These are phyloP conservation scores for Stellera chamaejasme DNA, from an alignment of 345 rosid species.

Conservation along the genomic window DNA sequence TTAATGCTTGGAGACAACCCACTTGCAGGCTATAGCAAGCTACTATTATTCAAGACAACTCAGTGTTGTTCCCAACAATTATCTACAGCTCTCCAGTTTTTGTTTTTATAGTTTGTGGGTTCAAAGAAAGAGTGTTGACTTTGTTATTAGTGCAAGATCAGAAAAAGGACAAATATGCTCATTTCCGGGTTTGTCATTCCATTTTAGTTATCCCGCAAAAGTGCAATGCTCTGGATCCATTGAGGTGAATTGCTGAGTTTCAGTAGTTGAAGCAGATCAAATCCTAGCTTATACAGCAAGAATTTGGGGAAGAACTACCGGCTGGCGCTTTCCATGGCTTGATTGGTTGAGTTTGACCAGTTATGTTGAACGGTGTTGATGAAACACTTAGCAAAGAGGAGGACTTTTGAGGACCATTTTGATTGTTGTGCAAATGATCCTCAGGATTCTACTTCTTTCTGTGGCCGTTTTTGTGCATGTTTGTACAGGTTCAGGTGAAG, in stretches of 20 bases:
- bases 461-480: slow-evolving; percentile 20
- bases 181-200: background rate
- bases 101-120: background rate
- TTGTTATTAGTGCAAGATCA: background rate
- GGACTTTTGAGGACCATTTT: slow-evolving; percentile 7
- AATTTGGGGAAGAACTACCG: background rate
- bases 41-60: background rate
- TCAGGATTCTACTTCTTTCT: slow-evolving; percentile 24
- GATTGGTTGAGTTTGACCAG: slow-evolving; percentile 1
- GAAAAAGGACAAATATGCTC: background rate
- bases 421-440: slow-evolving; percentile 22
- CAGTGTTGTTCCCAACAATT: background rate
- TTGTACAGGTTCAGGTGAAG: too few species aligned
- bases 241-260: background rate
- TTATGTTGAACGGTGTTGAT: slow-evolving; percentile 2
- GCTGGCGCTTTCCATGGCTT: slow-evolving; percentile 4
- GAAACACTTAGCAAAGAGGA: slow-evolving; percentile 7
- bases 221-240: background rate
- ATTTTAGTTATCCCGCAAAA: background rate
- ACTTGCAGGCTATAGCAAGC: background rate
- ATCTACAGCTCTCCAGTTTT: background rate
- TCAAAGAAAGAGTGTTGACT: background rate
- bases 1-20: background rate
- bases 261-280: background rate
- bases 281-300: background rate